phyloP scores from a whole-genome alignment of 345 rosid genomes.

The Cardamine occulta region DNA sequence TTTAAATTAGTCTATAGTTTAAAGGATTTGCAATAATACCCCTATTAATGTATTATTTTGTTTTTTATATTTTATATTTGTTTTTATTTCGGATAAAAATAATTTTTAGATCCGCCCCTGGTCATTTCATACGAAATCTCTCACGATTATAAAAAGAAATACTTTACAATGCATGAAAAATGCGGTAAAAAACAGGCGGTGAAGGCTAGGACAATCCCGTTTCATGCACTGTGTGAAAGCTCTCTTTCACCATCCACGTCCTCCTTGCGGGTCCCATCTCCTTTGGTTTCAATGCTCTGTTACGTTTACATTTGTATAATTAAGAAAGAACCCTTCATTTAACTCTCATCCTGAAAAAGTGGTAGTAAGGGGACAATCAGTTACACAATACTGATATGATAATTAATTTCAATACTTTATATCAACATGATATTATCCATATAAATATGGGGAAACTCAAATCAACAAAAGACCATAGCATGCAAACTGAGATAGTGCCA shows the following conservation, averaged over 20 bases:
- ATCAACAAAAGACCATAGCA: slow-evolving; percentile 7
- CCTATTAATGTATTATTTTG: too few relatives aligned
- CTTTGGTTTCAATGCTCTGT: background rate
- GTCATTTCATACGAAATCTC: too few relatives aligned
- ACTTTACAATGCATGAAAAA: background rate
- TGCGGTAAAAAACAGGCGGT: slow-evolving; percentile 24
- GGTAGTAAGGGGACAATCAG: background rate
- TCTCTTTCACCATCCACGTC: background rate
- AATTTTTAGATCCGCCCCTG: too few relatives aligned
- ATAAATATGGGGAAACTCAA: slow-evolving; percentile 7
- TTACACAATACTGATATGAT: background rate
- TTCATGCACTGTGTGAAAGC: slow-evolving; percentile 26
- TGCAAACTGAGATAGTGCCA: slow-evolving; percentile 32
- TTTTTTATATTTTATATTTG: too few relatives aligned
- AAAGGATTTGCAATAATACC: too few relatives aligned
- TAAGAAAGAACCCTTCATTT: slow-evolving; percentile 2
- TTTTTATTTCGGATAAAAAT: too few relatives aligned
- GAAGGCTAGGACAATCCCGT: background rate
- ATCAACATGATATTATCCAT: slow-evolving; percentile 12
- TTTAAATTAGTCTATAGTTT: too few relatives aligned
- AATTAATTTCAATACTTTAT: background rate
- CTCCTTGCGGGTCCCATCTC: background rate
- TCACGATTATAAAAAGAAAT: too few relatives aligned
- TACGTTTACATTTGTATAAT: background rate
- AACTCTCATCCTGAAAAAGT: slow-evolving; percentile 10